phyloP scores from a whole-genome alignment of 1,139 yeast genomes.

The Kurtzmaniella quercitrusa region DNA sequence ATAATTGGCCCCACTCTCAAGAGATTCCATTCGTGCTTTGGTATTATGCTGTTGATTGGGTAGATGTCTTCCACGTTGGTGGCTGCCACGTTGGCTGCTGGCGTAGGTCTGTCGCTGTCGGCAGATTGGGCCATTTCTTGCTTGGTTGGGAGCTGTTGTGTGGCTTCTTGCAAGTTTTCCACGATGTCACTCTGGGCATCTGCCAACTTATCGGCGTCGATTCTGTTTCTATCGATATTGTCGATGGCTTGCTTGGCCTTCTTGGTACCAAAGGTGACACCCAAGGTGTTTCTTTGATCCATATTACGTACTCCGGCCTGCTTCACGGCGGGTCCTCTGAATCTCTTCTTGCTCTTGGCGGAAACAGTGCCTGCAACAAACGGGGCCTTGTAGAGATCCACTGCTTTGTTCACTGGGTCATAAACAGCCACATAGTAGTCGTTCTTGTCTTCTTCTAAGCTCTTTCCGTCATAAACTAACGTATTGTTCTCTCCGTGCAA shows the following conservation, averaged over 20 bases:
- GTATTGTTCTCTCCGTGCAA: slow-evolving; percentile 77
- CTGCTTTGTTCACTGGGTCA: slow-evolving; percentile 54
- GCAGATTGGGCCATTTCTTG: slow-evolving; percentile 52
- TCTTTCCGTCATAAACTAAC: slow-evolving; percentile 68
- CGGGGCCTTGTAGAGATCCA: slow-evolving; percentile 62
- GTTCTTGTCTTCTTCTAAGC: slow-evolving; percentile 31
- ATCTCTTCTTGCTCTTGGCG: slow-evolving; percentile 47
- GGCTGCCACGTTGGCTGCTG: slow-evolving; percentile 70
- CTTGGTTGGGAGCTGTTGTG: slow-evolving; percentile 69
- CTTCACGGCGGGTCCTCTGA: slow-evolving; percentile 59
- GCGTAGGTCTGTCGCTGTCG: slow-evolving; percentile 75
- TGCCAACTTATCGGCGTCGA: slow-evolving; percentile 77
- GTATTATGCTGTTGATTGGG: slow-evolving; percentile 67
- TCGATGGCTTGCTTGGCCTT: slow-evolving; percentile 89
- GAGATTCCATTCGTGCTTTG: slow-evolving; percentile 57
- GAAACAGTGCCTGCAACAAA: slow-evolving; percentile 52
- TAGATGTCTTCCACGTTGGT: slow-evolving; percentile 79
- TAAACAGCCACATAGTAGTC: slow-evolving; percentile 65
- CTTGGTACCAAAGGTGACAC: slow-evolving; percentile 96
- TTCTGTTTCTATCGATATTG: slow-evolving; percentile 74
- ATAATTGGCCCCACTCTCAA: slow-evolving; percentile 58
- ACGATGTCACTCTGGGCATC: slow-evolving; percentile 77
- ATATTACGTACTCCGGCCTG: slow-evolving; percentile 50
- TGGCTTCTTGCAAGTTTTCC: slow-evolving; percentile 69
- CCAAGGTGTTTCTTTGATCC: slow-evolving; percentile 74